Evolutionary conservation across 345 rosid species (phyloP).

Genomic region (Balakata baccata): DNA sequence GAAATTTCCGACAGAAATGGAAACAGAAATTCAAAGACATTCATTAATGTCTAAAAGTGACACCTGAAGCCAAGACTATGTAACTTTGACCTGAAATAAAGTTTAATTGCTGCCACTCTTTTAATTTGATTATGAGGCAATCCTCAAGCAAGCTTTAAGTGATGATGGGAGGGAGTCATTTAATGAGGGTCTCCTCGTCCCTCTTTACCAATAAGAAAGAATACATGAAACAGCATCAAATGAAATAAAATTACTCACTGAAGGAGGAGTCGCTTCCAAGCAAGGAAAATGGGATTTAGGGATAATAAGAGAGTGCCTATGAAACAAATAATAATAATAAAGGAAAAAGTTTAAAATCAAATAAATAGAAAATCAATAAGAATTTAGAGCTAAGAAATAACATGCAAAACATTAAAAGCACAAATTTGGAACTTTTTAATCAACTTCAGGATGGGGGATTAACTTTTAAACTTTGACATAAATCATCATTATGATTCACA

Average conservation of each 20-base stretch:
- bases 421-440: background rate
- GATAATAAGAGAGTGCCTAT: conserved; percentile 88
- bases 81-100: no score
- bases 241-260: conserved; percentile 55
- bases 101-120: no score
- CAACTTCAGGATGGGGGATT: background rate
- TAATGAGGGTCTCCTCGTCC: no score
- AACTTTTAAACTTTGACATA: background rate
- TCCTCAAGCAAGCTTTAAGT: no score
- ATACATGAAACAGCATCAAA: background rate
- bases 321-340: conserved; percentile 6
- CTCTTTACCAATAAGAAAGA: no score
- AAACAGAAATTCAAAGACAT: background rate
- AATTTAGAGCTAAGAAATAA: background rate
- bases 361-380: conserved; percentile 5
- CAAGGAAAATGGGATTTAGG: conserved; percentile 82
- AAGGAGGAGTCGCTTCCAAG: conserved; percentile 77
- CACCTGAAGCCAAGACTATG: background rate
- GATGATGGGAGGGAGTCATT: no score
- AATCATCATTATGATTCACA: background rate
- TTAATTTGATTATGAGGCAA: no score
- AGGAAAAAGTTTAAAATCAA: conserved; percentile 5
- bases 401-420: background rate
- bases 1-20: background rate
- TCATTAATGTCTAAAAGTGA: background rate